Percentiles rank a stretch among this genome's conserved stretches.
Conservation (phyloP, 495 filamentous ascomycete species). For the Aspergillus steynii region DNA sequence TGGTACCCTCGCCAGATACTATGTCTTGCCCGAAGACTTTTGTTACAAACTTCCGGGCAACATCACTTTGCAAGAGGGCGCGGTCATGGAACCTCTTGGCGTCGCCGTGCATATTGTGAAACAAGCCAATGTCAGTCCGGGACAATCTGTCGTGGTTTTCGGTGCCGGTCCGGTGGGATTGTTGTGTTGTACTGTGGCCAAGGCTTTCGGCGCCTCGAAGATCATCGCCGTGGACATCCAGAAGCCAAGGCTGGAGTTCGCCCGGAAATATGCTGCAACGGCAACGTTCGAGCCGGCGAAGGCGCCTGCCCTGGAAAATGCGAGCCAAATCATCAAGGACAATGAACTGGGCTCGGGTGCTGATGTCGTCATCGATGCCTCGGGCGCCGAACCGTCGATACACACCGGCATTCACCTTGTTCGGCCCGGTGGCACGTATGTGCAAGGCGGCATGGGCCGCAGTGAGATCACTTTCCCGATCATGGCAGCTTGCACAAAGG, state of each 20-base stretch:
- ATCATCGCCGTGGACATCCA: conserved; percentile 59
- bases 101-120: conserved; percentile 57
- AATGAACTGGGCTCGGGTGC: conserved; percentile 49
- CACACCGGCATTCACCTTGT: conserved; percentile 54
- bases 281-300: conserved; percentile 43
- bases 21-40: conserved; percentile 55
- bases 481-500: conserved; percentile 55
- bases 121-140: conserved; percentile 44
- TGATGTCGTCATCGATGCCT: conserved; percentile 59
- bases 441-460: conserved; percentile 62
- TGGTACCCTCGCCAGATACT: conserved; percentile 57
- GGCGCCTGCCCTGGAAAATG: conserved; percentile 39
- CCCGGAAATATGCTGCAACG: conserved; percentile 47
- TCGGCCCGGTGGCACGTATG: conserved; percentile 56
- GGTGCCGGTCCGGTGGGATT: conserved; percentile 57
- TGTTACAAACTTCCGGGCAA: conserved; percentile 52
- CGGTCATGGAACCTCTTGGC: conserved; percentile 55
- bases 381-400: conserved; percentile 54
- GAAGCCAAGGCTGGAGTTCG: conserved; percentile 51
- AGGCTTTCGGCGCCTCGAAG: conserved; percentile 50
- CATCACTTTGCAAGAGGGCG: conserved; percentile 51
- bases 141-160: conserved; percentile 54
- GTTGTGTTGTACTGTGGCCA: conserved; percentile 55
- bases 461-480: conserved; percentile 58
- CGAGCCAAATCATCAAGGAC: conserved; percentile 40